A percentile compares a stretch with the other conserved stretches of the same genome.
Evolutionary conservation across 2,329 filamentous ascomycete species (phyloP).

Genomic region (Colletotrichum higginsianum): DNA sequence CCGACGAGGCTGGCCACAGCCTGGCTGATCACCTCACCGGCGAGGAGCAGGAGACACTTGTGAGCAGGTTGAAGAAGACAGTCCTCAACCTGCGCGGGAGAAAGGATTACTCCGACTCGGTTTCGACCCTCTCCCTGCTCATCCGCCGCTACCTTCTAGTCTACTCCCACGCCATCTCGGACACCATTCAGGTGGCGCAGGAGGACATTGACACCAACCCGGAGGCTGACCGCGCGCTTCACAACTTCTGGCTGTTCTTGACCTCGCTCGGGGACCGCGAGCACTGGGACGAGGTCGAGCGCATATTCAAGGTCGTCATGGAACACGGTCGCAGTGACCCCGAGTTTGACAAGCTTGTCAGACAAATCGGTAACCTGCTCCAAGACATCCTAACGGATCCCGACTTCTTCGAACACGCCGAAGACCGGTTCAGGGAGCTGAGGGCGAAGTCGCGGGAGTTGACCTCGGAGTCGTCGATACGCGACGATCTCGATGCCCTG

Average conservation of each 20-base stretch:
- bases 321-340: constrained; percentile 83
- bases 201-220: constrained; percentile 81
- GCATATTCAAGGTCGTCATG: constrained; percentile 78
- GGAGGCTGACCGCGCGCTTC: constrained; percentile 81
- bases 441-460: constrained; percentile 73
- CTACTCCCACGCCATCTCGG: constrained; percentile 81
- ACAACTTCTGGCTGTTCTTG: constrained; percentile 85
- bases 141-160: constrained; percentile 83
- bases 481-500: constrained; percentile 80
- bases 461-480: constrained; percentile 76
- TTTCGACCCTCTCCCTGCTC: constrained; percentile 82
- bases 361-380: constrained; percentile 79
- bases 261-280: constrained; percentile 82
- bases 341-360: constrained; percentile 84
- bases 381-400: constrained; percentile 90
- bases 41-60: constrained; percentile 79
- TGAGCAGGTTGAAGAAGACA: constrained; percentile 82
- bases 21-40: constrained; percentile 80
- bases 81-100: constrained; percentile 82
- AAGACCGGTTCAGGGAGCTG: constrained; percentile 67
- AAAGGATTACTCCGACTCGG: constrained; percentile 88
- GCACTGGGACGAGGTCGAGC: constrained; percentile 83
- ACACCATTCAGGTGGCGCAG: constrained; percentile 76
- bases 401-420: constrained; percentile 84
- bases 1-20: constrained; percentile 76